Conservation (phyloP, 176 grass and related monocot species). For the Hsuehochloa calcarea region DNA sequence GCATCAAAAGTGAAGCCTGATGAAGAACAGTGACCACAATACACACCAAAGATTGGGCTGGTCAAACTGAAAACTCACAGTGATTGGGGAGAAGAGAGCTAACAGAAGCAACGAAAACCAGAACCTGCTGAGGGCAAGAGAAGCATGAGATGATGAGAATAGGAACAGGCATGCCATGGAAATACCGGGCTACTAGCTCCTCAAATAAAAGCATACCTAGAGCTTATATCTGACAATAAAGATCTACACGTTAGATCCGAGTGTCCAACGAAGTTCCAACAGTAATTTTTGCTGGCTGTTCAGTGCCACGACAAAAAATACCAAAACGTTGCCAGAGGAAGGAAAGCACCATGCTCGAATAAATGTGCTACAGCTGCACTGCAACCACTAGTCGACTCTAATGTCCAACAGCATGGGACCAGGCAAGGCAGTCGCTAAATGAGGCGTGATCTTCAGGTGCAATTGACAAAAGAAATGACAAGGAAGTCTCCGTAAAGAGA, state of each 20-base stretch:
- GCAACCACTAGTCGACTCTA: slow-evolving; percentile 56
- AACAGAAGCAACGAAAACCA: slow-evolving; percentile 28
- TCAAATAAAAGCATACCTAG: slow-evolving; percentile 43
- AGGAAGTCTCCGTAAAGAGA: slow-evolving; percentile 77
- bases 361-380: slow-evolving; percentile 41
- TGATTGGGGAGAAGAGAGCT: slow-evolving; percentile 25
- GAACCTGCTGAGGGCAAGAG: slow-evolving; percentile 29
- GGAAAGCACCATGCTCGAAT: slow-evolving; percentile 55
- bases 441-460: slow-evolving; percentile 56
- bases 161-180: not conserved
- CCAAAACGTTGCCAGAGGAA: slow-evolving; percentile 40
- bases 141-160: not conserved
- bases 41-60: slow-evolving; percentile 3
- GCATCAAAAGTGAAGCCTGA: slow-evolving; percentile 32
- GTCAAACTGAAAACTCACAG: slow-evolving; percentile 11
- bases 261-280: slow-evolving; percentile 45
- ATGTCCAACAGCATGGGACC: slow-evolving; percentile 60
- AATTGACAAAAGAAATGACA: slow-evolving; percentile 88
- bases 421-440: slow-evolving; percentile 29
- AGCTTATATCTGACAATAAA: slow-evolving; percentile 17
- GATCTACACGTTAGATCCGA: slow-evolving; percentile 30
- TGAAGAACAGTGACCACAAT: not conserved
- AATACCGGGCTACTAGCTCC: not conserved
- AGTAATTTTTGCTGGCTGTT: slow-evolving; percentile 41
- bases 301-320: slow-evolving; percentile 50